phyloP scores from a whole-genome alignment of 2,329 filamentous ascomycete genomes.

The Akanthomyces lecanii region DNA sequence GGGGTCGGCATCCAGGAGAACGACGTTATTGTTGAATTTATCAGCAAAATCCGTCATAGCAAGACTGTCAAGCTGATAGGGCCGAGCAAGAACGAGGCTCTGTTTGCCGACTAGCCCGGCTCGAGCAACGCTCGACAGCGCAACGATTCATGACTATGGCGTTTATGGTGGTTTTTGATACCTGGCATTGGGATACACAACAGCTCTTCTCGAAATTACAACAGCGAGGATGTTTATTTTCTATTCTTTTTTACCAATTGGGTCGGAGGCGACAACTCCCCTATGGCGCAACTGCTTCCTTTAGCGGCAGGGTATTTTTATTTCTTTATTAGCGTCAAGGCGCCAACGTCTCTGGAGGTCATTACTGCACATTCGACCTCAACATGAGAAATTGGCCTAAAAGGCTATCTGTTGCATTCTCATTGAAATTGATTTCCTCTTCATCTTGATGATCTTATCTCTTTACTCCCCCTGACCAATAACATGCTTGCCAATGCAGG shows the following conservation, averaged over 20 bases:
- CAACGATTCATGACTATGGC: slow-evolving; percentile 17
- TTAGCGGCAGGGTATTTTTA: slow-evolving; percentile 2
- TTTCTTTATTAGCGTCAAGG: slow-evolving; percentile 4
- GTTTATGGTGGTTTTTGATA: slow-evolving; percentile 16
- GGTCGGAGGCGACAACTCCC: background rate
- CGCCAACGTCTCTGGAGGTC: background rate
- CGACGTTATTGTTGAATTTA: slow-evolving; percentile 75
- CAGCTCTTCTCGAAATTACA: background rate
- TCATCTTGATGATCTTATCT: background rate
- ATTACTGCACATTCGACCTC: background rate
- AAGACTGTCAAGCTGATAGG: slow-evolving; percentile 25
- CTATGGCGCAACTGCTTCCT: background rate
- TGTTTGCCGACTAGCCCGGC: slow-evolving; percentile 9
- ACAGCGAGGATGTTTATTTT: background rate
- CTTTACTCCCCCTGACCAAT: background rate
- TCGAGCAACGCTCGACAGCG: background rate
- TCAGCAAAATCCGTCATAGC: slow-evolving; percentile 59
- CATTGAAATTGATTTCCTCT: background rate
- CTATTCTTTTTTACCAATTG: background rate
- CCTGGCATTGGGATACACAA: slow-evolving; percentile 10
- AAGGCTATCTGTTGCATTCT: background rate
- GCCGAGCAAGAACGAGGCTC: slow-evolving; percentile 23
- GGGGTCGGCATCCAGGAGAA: slow-evolving; percentile 73
- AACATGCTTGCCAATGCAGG: background rate
- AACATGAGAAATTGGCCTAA: background rate